Base-by-base conservation (phyloP, 768 basidiomycete species). In the Mycena floridula region DNA sequence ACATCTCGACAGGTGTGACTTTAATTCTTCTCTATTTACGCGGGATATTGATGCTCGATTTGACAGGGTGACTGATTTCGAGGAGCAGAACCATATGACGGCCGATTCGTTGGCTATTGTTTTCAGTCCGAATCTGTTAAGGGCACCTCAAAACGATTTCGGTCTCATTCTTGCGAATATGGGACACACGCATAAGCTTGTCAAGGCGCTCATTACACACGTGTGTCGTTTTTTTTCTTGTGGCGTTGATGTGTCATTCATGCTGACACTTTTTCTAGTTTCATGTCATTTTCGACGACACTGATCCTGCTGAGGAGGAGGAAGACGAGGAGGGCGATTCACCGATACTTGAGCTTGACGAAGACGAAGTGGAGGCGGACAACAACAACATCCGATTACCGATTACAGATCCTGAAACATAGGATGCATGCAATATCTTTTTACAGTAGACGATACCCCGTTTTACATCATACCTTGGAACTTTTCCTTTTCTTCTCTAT, bases 81-180 rank as follows among this genome's bases (percentile, higher is more conserved):
- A 92, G 58, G 89, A 91, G 46, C 75, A 81, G 40, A 93, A 91
- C 54, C 89, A 92, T 48, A 93, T 93, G 90, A 88, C 85, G 2
- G 81, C 87, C 1, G 83, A 90, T 51, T 81, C 85, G 6, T 70
- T 93, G 3, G 83, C 90, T 0, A 89, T 90, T 42, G 88, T 91
- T 15, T 90, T 91, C 62, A 86, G 86, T 49, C 88, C 86, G 5
- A 89, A 88, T 56, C 62, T 90, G 38, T 58, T 89, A 42, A 80
- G 87, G 16, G 82, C 86, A 3, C 85, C 85, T 2, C 79, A 84
- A 56, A 86, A 85, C 48, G 83, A 88, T 57, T 84, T 89, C 61
- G 78, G 74, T 9, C 72, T 84, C 62, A 84, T 89, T 53, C 70
- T 89, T 48, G 75, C 82, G 44, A 89, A 89, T 53, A 89, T 91